Evolutionary conservation across 257 asterid species (phyloP).

Genomic region (Datura wrightii): DNA sequence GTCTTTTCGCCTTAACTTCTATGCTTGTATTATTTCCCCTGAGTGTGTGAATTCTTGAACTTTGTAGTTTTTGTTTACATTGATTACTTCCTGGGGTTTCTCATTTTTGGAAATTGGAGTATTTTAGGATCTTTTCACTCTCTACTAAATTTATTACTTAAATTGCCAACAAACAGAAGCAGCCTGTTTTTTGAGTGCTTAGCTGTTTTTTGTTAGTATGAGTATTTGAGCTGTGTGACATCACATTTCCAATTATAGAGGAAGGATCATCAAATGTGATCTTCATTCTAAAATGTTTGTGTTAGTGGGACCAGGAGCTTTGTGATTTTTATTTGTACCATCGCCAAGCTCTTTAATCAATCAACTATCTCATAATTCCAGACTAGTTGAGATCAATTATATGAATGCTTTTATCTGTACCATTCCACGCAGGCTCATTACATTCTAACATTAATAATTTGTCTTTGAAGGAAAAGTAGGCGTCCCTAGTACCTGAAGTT

Average conservation of each 20-base stretch:
- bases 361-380: not conserved
- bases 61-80: constrained; percentile 13
- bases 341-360: not conserved
- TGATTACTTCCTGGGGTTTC: not conserved
- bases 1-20: not conserved
- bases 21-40: not conserved
- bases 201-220: not conserved
- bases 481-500: not conserved
- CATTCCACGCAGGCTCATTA: constrained; percentile 18
- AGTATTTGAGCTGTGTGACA: not conserved
- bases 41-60: constrained; percentile 23
- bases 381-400: not conserved
- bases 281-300: not conserved
- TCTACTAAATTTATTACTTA: not conserved
- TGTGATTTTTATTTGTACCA: not conserved
- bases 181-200: not conserved
- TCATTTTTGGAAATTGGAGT: constrained; percentile 10
- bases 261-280: constrained; percentile 26
- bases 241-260: not conserved
- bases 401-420: not conserved
- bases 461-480: not conserved
- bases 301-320: not conserved
- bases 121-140: not conserved
- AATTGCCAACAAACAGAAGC: constrained; percentile 22
- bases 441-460: not conserved